Evolutionary conservation across 495 filamentous ascomycete species (phyloP).

Genomic region (Pyrenula massariospora): DNA sequence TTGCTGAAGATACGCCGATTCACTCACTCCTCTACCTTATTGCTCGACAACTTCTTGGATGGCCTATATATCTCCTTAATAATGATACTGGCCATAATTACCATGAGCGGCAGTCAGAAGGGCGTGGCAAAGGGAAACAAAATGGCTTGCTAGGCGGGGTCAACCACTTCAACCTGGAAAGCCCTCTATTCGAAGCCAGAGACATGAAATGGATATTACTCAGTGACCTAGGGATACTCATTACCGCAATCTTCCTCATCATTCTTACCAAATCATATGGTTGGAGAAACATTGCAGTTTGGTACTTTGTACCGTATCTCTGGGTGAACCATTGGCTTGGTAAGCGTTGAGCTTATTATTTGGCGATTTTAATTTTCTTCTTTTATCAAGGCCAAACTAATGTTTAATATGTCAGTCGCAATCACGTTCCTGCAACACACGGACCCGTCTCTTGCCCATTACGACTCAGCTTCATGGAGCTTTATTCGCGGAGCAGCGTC

Average conservation of each 20-base stretch:
- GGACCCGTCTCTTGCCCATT: slow-evolving; percentile 77
- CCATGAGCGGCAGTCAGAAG: slow-evolving; percentile 29
- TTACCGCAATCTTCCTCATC: slow-evolving; percentile 30
- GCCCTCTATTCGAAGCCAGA: slow-evolving; percentile 47
- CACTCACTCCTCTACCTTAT: slow-evolving; percentile 33
- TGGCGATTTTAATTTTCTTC: slow-evolving; percentile 1
- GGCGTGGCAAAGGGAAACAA: slow-evolving; percentile 24
- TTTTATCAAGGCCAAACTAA: background rate
- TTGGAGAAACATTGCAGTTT: slow-evolving; percentile 33
- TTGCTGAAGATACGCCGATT: slow-evolving; percentile 47
- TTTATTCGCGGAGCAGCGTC: slow-evolving; percentile 76
- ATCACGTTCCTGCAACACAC: slow-evolving; percentile 91
- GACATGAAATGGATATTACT: slow-evolving; percentile 44
- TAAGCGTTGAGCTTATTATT: slow-evolving; percentile 11
- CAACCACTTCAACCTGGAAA: slow-evolving; percentile 49
- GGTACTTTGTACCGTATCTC: slow-evolving; percentile 44
- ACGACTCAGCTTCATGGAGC: slow-evolving; percentile 64
- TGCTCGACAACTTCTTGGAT: slow-evolving; percentile 42
- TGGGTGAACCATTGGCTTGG: slow-evolving; percentile 53
- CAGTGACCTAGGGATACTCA: slow-evolving; percentile 44
- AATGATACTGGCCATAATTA: slow-evolving; percentile 35
- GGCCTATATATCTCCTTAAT: slow-evolving; percentile 41
- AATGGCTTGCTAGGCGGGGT: slow-evolving; percentile 23
- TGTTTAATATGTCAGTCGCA: slow-evolving; percentile 36
- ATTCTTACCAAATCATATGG: slow-evolving; percentile 32